Evolutionary conservation across 805 yeast species (phyloP).

Genomic region (Ogataea paradorogensis): DNA sequence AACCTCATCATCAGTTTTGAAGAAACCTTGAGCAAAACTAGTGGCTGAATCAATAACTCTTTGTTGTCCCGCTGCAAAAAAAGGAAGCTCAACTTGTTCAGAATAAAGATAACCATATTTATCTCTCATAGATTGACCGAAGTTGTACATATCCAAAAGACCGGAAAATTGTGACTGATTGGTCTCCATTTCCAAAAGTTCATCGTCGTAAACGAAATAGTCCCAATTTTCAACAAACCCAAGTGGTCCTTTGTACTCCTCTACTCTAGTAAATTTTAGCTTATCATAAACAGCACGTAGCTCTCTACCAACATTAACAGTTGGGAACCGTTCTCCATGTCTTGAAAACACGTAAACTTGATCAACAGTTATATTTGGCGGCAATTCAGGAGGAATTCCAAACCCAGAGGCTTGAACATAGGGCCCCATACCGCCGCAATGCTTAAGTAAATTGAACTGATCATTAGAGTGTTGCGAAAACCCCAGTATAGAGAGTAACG

Average conservation of each 20-base stretch:
- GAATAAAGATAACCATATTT: slow-evolving; percentile 49
- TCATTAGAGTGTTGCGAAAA: slow-evolving; percentile 34
- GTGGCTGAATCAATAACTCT: slow-evolving; percentile 56
- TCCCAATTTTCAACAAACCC: slow-evolving; percentile 52
- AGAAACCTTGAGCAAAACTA: slow-evolving; percentile 58
- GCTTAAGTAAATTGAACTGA: slow-evolving; percentile 48
- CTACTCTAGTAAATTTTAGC: slow-evolving; percentile 36
- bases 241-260: slow-evolving; percentile 46
- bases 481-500: not conserved
- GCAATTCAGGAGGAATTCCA: slow-evolving; percentile 49
- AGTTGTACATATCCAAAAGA: slow-evolving; percentile 42
- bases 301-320: slow-evolving; percentile 36
- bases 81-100: slow-evolving; percentile 37
- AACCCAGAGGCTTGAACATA: slow-evolving; percentile 49
- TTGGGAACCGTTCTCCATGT: slow-evolving; percentile 78
- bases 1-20: slow-evolving; percentile 37
- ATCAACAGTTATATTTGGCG: slow-evolving; percentile 50
- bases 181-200: slow-evolving; percentile 45
- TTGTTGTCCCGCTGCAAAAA: slow-evolving; percentile 54
- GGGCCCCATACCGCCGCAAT: slow-evolving; percentile 52
- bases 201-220: slow-evolving; percentile 38
- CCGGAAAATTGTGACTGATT: slow-evolving; percentile 53
- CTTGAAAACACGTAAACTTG: slow-evolving; percentile 72
- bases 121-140: slow-evolving; percentile 48
- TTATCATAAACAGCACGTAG: slow-evolving; percentile 28